phyloP scores from a whole-genome alignment of 108 stramenopile species.

The Discostella stelligeroides region DNA sequence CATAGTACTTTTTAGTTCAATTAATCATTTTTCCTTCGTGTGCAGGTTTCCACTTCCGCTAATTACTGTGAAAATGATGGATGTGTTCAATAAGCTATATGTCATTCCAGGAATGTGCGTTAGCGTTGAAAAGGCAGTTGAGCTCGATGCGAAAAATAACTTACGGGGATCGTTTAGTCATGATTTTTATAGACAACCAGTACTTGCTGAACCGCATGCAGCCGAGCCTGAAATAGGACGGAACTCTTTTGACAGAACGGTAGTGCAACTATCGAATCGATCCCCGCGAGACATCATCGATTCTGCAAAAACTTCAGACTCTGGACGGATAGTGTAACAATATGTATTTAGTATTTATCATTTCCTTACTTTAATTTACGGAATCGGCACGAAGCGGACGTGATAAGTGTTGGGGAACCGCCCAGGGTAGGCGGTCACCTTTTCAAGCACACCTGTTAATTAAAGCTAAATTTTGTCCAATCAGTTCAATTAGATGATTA shows the following conservation, averaged over 20 bases:
- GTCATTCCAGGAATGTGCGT: slow-evolving; percentile 41
- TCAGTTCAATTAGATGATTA: no score
- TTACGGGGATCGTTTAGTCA: slow-evolving; percentile 27
- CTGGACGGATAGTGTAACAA: slow-evolving; percentile 32
- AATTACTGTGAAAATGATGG: slow-evolving; percentile 57
- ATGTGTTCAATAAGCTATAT: slow-evolving; percentile 48
- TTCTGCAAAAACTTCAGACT: not conserved
- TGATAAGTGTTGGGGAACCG: no score
- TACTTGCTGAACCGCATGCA: slow-evolving; percentile 58
- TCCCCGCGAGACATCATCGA: no score
- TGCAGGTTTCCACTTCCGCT: slow-evolving; percentile 54
- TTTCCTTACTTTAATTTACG: not conserved
- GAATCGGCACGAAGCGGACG: no score
- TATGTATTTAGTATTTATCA: not conserved
- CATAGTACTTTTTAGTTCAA: not conserved
- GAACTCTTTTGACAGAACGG: not conserved
- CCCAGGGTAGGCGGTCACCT: slow-evolving; percentile 8
- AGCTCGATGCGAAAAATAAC: slow-evolving; percentile 45
- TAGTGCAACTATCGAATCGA: no score
- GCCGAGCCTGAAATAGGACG: slow-evolving; percentile 11
- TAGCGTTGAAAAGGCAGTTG: slow-evolving; percentile 55
- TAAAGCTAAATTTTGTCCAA: not conserved
- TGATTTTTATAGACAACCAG: slow-evolving; percentile 77
- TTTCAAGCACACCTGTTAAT: not conserved
- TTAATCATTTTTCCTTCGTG: not conserved